phyloP scores from a whole-genome alignment of 306 rosid species.

The Oxytropis ochrocephala region DNA sequence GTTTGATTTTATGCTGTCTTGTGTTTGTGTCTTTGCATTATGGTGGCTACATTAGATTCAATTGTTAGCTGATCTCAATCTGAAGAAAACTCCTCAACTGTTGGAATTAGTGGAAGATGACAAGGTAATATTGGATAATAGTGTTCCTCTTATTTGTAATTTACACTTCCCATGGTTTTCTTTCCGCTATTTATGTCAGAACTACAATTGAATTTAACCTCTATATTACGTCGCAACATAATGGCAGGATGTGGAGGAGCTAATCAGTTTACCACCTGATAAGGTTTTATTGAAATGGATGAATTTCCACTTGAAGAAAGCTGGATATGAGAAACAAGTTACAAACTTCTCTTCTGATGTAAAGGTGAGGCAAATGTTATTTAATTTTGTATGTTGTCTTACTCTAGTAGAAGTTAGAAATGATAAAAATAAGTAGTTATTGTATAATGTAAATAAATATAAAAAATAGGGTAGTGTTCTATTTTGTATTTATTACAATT shows the following conservation, averaged over 20 bases:
- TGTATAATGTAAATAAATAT: not conserved
- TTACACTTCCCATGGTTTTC: slow-evolving; percentile 7
- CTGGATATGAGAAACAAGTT: slow-evolving; percentile 89
- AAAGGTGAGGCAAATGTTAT: slow-evolving; percentile 53
- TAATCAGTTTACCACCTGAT: slow-evolving; percentile 84
- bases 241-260: slow-evolving; percentile 97
- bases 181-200: not conserved
- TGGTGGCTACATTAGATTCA: slow-evolving; percentile 67
- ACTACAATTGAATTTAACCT: not conserved
- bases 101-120: slow-evolving; percentile 94
- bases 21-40: slow-evolving; percentile 22
- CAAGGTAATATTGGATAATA: slow-evolving; percentile 45
- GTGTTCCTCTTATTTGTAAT: slow-evolving; percentile 1
- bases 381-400: slow-evolving; percentile 12
- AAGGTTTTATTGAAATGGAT: slow-evolving; percentile 96
- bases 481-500: too few relatives aligned
- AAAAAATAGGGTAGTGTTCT: not conserved
- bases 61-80: slow-evolving; percentile 87
- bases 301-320: slow-evolving; percentile 94
- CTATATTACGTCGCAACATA: slow-evolving; percentile 9
- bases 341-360: slow-evolving; percentile 94
- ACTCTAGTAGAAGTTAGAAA: not conserved
- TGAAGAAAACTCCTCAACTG: slow-evolving; percentile 98
- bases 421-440: not conserved
- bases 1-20: slow-evolving; percentile 2